These are phyloP conservation scores for Straminergon stramineum DNA, from an alignment of 225 moss, liverwort and hornwort genomes.

Conservation along the genomic window DNA sequence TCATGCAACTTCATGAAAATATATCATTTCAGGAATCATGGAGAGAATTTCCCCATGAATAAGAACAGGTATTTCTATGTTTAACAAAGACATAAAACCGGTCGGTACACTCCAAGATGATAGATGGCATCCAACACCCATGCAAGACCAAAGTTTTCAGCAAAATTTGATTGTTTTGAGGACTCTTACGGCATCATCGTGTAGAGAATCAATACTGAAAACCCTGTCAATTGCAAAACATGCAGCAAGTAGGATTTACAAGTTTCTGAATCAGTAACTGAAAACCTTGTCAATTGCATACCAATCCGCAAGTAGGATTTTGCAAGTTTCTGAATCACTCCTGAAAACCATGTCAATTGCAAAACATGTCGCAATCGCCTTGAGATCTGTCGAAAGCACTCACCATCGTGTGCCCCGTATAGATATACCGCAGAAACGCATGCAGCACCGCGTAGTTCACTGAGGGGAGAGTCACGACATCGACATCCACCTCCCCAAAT, in stretches of 20 bases:
- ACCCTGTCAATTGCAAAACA: not conserved
- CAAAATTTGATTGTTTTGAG: not conserved
- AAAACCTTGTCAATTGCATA: not conserved
- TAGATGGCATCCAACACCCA: not conserved
- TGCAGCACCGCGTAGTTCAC: slow-evolving; percentile 48
- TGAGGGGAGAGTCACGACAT: slow-evolving; percentile 41
- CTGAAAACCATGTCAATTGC: not conserved
- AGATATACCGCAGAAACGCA: slow-evolving; percentile 70
- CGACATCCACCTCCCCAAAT: slow-evolving; percentile 19
- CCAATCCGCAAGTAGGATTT: not conserved
- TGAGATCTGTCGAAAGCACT: not conserved
- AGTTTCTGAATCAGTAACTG: not conserved
- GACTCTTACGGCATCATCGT: not conserved
- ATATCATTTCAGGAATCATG: not conserved
- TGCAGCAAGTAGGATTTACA: not conserved
- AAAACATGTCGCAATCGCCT: not conserved
- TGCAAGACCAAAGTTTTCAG: not conserved
- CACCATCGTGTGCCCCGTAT: slow-evolving; percentile 77
- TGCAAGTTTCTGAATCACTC: not conserved
- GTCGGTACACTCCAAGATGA: not conserved
- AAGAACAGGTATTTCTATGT: not conserved
- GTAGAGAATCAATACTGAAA: not conserved
- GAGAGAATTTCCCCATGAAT: not conserved
- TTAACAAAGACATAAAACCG: not conserved
- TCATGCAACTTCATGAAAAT: not conserved